Conservation (phyloP, 2,329 filamentous ascomycete species). For the Paraconiothyrium sp. region DNA sequence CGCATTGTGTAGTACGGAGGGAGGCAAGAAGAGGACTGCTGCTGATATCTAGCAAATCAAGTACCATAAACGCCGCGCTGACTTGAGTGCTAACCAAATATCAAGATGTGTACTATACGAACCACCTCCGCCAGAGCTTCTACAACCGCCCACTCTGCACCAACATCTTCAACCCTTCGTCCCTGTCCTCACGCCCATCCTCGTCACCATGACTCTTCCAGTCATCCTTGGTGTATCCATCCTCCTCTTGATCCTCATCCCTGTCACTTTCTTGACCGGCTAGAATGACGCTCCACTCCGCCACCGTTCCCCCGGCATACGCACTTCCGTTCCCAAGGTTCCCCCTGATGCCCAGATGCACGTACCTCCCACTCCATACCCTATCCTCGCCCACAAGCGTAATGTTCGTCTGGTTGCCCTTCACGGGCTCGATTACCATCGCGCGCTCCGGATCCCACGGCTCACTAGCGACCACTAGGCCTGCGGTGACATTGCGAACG, state of each 20-base stretch:
- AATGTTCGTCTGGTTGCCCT: slow-evolving; percentile 58
- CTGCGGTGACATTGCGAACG: slow-evolving; percentile 27
- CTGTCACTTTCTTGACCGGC: slow-evolving; percentile 14
- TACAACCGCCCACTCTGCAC: not conserved
- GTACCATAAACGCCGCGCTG: too few relatives aligned
- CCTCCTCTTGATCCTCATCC: not conserved
- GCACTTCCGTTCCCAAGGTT: slow-evolving; percentile 51
- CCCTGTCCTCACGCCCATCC: not conserved
- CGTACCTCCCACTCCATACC: slow-evolving; percentile 57
- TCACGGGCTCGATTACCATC: slow-evolving; percentile 51
- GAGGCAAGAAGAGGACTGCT: too few relatives aligned
- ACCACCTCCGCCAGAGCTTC: not conserved
- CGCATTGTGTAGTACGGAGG: too few relatives aligned
- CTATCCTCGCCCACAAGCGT: slow-evolving; percentile 42
- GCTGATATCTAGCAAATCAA: too few relatives aligned
- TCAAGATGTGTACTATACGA: not conserved
- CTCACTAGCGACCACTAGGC: slow-evolving; percentile 51
- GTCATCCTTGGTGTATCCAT: too few relatives aligned
- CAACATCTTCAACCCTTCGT: slow-evolving; percentile 1
- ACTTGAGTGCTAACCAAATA: not conserved
- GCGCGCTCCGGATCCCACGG: slow-evolving; percentile 51
- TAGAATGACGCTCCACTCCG: slow-evolving; percentile 59
- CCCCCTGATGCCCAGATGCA: slow-evolving; percentile 59
- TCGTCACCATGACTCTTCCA: not conserved
- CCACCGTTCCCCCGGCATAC: slow-evolving; percentile 60